Evolutionary conservation across 2,329 filamentous ascomycete species (phyloP).

Genomic region (Lizonia empirigonia): DNA sequence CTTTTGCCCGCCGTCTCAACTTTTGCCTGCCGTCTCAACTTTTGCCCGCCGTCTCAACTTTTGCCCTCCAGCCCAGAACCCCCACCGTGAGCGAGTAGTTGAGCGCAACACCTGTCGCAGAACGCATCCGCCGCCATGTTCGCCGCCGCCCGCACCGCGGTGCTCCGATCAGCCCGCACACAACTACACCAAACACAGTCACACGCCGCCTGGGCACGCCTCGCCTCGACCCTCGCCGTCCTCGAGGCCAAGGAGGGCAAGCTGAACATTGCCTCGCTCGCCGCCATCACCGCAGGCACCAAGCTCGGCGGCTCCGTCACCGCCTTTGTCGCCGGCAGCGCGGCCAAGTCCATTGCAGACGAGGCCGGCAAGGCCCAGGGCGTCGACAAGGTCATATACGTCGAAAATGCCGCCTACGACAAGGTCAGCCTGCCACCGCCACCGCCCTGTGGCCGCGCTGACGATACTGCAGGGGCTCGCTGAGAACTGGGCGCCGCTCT

Average conservation of each 20-base stretch:
- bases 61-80: too few relatives aligned
- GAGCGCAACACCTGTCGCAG: too few relatives aligned
- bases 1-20: not conserved
- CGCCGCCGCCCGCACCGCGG: conserved; percentile 42
- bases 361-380: conserved; percentile 89
- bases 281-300: conserved; percentile 82
- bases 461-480: conserved; percentile 68
- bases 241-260: conserved; percentile 92
- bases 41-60: too few relatives aligned
- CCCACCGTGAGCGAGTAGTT: too few relatives aligned
- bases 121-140: conserved; percentile 45
- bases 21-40: not conserved
- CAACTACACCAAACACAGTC: conserved; percentile 51
- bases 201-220: conserved; percentile 65
- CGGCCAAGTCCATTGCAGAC: conserved; percentile 75
- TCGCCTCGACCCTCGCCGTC: conserved; percentile 87
- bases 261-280: conserved; percentile 80
- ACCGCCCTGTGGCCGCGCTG: not conserved
- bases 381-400: conserved; percentile 85
- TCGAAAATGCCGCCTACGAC: conserved; percentile 90
- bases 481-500: conserved; percentile 90
- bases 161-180: conserved; percentile 48
- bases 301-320: conserved; percentile 86
- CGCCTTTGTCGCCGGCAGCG: conserved; percentile 83
- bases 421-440: conserved; percentile 64